Conservation (phyloP, 176 grass and related monocot genomes). For the Cenchrus americanus region DNA sequence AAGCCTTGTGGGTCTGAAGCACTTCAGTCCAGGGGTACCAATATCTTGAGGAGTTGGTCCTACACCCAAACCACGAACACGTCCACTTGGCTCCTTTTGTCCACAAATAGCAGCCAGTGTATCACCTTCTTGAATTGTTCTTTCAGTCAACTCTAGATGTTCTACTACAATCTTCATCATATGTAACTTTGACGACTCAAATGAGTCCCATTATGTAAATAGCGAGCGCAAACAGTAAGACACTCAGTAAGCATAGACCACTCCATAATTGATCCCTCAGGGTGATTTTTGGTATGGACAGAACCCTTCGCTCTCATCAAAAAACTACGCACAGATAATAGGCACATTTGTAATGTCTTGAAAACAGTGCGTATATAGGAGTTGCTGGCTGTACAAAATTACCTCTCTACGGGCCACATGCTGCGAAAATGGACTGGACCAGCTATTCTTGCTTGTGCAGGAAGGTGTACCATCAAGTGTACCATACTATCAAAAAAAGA, state of each 20-base stretch:
- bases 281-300: background rate
- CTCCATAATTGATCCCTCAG: background rate
- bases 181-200: too few species aligned
- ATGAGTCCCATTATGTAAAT: background rate
- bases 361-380: too few species aligned
- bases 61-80: background rate
- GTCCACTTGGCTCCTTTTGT: background rate
- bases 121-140: background rate
- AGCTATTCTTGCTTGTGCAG: background rate
- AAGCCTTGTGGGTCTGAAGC: background rate
- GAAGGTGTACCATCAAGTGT: conserved; percentile 7
- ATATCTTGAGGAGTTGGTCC: background rate
- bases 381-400: too few species aligned
- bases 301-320: background rate
- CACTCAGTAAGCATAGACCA: background rate
- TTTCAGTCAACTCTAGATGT: background rate
- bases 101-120: background rate
- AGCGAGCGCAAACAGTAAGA: background rate
- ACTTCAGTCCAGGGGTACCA: background rate
- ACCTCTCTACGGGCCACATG: background rate
- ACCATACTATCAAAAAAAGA: background rate
- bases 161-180: background rate
- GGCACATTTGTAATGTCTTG: too few species aligned
- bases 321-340: too few species aligned
- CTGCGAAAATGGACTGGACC: background rate